Evolutionary conservation across 805 yeast genomes (phyloP), one percentile per base, ranked within the genome.

Genomic region (Sungouiella thailandica): DNA sequence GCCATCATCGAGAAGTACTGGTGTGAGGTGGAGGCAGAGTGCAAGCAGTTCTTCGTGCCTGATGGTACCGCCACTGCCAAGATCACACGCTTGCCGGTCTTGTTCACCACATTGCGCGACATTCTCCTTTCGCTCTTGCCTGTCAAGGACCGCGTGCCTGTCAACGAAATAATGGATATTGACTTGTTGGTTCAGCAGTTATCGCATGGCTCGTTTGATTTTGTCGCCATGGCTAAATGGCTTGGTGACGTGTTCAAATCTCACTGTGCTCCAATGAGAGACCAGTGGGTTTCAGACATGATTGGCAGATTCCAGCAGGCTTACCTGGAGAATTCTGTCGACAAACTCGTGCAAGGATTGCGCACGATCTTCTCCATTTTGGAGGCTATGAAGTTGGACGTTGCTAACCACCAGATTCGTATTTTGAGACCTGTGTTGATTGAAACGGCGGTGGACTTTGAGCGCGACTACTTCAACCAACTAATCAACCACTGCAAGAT

Each of bases 261-360:
- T 33, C 96, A 86, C 55, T 88, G 96, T 61, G 96, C 96, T 5
- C 97, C 97, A 41, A 87, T 87, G 94, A 74, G 97, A 54, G 96
- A 86, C 58, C 62, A 76, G 25, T 82, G 93, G 88, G 95, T 89
- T 23, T 84, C 78, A 47, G 85, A 81, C 48, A 85, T 89, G 93
- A 75, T 76, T 30, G 48, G 55, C 9, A 73, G 73, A 46, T 78
- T 84, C 49, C 68, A 60, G 23, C 65, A 62, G 31, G 77, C 82
- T 13, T 67, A 66, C 39, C 44, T 50, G n/a, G 67, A 66, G 22
- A 58, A 62, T 36, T 65, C 76, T n/a, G 68, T 63, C 5, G 49
- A 45, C 15, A 66, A 69, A 41, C 63, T 88, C 25, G 83, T 85
- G 19, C 85, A 78, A 22, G 96, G 94, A 1, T 62, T 90, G 34